Base-by-base conservation (phyloP, 495 filamentous ascomycete genomes). In the Geoglossum glabrum region DNA sequence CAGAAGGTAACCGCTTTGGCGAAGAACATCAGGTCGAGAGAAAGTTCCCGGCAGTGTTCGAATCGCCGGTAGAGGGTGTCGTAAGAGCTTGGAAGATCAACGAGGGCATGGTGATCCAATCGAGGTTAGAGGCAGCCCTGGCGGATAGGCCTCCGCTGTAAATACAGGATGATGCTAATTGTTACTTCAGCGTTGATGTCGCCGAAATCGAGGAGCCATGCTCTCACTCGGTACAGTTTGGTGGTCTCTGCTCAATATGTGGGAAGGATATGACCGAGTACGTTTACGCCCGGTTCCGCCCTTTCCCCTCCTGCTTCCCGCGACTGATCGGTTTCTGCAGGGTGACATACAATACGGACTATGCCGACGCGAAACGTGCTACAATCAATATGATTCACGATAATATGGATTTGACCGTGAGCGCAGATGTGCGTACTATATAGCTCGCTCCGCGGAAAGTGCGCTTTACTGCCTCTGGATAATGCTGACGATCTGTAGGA, bases 261-360 rank as follows among this genome's bases (percentile, higher is more conserved):
- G 93, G 92, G 55, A 89, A 94, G 73, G 90, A 99, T 67, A 97
- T 99, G 93, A 96, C 86, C 55, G 78, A 76, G 81, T 83, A 73
- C 60, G 77, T 59, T 30, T 43, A 30, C 10, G 19, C 15, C 28
- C 1, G 13, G 1, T 30, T 51, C 11, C 19, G 13, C n/a, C 26
- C 23, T 56, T 45, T 51, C 1, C 21, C 3, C 23, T 58, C 5
- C 13, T 7, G 15, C 19, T 7, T 1, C 13, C 3, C n/a, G n/a
- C n/a, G 40, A 17, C 54, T 45, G 33, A 38, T 38, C 21, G 31
- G 21, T 19, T n/a, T 1, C 40, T 55, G 61, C 45, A 81, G 78
- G 61, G 68, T 73, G 15, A 72, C 74, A 13, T 85, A 85, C 65
- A 77, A 76, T 45, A 80, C 78, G 11, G 73, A 80, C 47, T 61